phyloP scores from a whole-genome alignment of 176 grass and related monocot species.

The Avena insularis region DNA sequence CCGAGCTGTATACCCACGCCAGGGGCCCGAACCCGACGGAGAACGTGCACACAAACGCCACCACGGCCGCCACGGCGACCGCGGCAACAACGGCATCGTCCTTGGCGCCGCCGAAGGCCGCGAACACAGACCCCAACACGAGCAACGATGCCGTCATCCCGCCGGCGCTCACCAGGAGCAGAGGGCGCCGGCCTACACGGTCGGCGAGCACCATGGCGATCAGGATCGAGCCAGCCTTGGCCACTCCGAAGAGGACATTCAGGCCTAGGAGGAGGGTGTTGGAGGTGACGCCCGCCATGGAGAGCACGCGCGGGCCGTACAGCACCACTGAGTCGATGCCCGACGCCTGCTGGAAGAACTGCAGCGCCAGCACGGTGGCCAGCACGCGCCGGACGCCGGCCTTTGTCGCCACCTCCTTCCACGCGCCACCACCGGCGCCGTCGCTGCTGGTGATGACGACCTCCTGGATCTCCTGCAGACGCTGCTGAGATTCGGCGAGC shows the following conservation, averaged over 20 bases:
- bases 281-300: conserved; percentile 52
- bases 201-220: conserved; percentile 64
- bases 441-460: conserved; percentile 20
- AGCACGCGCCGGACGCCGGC: conserved; percentile 54
- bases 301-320: conserved; percentile 67
- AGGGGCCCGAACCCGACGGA: conserved; percentile 71
- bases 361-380: conserved; percentile 50
- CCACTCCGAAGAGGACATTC: conserved; percentile 65
- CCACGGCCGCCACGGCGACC: conserved; percentile 34
- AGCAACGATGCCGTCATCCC: conserved; percentile 61
- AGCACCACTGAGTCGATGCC: conserved; percentile 73
- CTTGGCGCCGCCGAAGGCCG: conserved; percentile 43
- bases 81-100: conserved; percentile 39
- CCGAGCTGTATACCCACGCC: conserved; percentile 80
- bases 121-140: conserved; percentile 50
- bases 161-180: conserved; percentile 61
- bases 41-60: conserved; percentile 61
- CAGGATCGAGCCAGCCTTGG: conserved; percentile 71
- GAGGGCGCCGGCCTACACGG: conserved; percentile 52
- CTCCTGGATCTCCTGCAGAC: conserved; percentile 62
- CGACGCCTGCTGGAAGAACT: conserved; percentile 81
- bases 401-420: conserved; percentile 56
- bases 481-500: conserved; percentile 46
- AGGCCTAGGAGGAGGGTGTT: conserved; percentile 58
- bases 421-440: background rate